Conservation (phyloP, 805 yeast species). For the Kregervanrija fluxuum region DNA sequence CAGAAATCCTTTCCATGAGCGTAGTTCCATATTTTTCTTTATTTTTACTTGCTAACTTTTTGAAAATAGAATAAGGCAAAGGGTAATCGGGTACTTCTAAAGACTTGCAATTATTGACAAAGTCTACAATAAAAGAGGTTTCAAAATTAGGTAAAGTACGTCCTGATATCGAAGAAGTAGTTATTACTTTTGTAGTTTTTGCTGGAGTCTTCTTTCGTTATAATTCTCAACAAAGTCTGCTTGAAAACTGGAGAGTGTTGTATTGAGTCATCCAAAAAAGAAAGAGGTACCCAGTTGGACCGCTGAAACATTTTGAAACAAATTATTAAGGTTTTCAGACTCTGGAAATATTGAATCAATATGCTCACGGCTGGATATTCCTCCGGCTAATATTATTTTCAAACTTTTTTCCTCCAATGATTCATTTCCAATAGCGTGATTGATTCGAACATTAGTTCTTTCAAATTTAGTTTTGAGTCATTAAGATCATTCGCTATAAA, state of each 20-base stretch:
- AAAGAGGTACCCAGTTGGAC: neutral
- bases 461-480: neutral
- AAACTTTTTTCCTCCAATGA: neutral
- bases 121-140: neutral
- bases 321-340: too few relatives aligned
- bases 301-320: neutral
- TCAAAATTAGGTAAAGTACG: neutral
- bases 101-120: neutral
- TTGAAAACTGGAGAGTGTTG: neutral
- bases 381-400: neutral
- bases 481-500: neutral
- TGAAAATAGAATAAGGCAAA: constrained; percentile 1
- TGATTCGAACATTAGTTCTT: neutral
- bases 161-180: neutral
- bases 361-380: neutral
- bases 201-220: neutral
- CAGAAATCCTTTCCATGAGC: too few relatives aligned
- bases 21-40: too few relatives aligned
- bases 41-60: too few relatives aligned
- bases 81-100: neutral
- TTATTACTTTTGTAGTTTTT: neutral
- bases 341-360: neutral
- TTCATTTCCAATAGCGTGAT: neutral
- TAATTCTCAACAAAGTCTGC: neutral
- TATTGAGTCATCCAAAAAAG: neutral